These are phyloP conservation scores for Tuctoria greenei DNA, from an alignment of 176 grass and related monocot species.

Conservation along the genomic window DNA sequence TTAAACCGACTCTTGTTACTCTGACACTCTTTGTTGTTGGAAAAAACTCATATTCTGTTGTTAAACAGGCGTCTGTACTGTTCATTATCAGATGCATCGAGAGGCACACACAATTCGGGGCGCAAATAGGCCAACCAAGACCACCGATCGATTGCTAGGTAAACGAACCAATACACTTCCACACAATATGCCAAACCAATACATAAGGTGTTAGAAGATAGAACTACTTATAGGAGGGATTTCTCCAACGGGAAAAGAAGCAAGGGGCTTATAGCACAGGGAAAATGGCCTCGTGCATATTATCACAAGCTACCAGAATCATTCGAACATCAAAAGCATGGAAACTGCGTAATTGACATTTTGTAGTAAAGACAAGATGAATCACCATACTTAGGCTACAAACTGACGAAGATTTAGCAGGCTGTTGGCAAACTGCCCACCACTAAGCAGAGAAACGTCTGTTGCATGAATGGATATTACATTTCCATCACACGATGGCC, in stretches of 20 bases:
- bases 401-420: background rate
- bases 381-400: background rate
- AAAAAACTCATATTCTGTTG: background rate
- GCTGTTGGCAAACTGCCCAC: conserved; percentile 4
- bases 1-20: background rate
- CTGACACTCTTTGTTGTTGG: background rate
- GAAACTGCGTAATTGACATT: background rate
- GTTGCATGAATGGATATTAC: conserved; percentile 24
- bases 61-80: background rate
- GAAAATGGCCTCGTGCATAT: no score
- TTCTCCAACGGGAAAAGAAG: no score
- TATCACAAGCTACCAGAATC: no score
- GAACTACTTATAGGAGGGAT: no score
- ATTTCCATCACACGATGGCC: conserved; percentile 47
- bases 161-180: accelerated
- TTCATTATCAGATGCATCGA: background rate
- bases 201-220: background rate
- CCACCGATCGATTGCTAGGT: no score
- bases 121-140: background rate
- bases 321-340: no score
- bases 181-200: background rate
- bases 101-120: no score
- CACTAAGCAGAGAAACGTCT: conserved; percentile 24
- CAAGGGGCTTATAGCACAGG: no score
- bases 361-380: background rate